These are phyloP conservation scores for Glonium stellatum DNA, from an alignment of 495 filamentous ascomycete genomes.

Conservation along the genomic window DNA sequence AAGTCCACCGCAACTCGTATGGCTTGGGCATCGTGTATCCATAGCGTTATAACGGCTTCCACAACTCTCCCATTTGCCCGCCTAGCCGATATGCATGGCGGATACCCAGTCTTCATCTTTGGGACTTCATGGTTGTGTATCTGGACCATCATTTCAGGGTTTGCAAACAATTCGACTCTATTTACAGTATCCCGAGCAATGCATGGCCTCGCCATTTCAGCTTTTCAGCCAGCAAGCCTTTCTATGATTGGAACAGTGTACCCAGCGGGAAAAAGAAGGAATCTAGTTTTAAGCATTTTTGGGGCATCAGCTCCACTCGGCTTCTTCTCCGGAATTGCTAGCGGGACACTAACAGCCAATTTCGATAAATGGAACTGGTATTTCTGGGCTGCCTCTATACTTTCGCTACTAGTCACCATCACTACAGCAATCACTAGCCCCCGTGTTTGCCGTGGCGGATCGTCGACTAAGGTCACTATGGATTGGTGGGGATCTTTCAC, in stretches of 20 bases:
- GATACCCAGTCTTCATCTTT: conserved; percentile 1
- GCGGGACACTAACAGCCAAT: conserved; percentile 62
- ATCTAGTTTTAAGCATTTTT: conserved; percentile 74
- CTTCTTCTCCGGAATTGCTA: conserved; percentile 76
- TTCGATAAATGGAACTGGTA: conserved; percentile 68
- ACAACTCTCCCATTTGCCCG: conserved; percentile 1
- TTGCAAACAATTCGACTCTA: not conserved
- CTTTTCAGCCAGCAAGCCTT: conserved; percentile 1
- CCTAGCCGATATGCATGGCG: not conserved
- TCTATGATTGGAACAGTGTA: conserved; percentile 41
- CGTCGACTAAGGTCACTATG: conserved; percentile 50
- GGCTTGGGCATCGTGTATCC: conserved; percentile 2
- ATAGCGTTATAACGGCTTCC: not conserved
- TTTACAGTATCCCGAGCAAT: not conserved
- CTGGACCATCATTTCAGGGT: not conserved
- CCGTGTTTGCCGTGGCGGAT: conserved; percentile 54
- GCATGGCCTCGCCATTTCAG: not conserved
- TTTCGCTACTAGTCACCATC: conserved; percentile 42
- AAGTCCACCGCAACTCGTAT: not conserved
- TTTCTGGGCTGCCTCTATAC: conserved; percentile 65
- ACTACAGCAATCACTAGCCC: conserved; percentile 33
- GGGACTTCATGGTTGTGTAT: not conserved
- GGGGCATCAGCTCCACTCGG: conserved; percentile 70
- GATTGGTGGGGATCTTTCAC: conserved; percentile 34
- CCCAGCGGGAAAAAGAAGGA: conserved; percentile 77